Evolutionary conservation across 163 green algal genomes (phyloP), one percentile per base, ranked within the genome.

Genomic region (Scenedesmus sp.): DNA sequence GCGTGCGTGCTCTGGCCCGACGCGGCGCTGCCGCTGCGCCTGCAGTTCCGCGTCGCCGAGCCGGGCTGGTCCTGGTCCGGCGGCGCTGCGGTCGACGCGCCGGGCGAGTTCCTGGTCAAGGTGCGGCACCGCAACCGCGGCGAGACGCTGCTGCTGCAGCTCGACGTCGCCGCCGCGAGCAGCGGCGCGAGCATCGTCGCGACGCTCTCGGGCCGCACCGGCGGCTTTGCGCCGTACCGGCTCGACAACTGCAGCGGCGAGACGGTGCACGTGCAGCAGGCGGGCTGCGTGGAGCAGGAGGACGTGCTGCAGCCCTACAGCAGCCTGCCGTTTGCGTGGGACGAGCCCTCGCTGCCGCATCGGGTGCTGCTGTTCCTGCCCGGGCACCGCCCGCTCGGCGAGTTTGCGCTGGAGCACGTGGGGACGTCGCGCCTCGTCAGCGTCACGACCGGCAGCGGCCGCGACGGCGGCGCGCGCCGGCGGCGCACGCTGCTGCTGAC

Each of bases 51-150:
- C 29, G 75, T 93, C 44, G 89, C 88, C 47, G 89, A 93, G 65
- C 87, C 93, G 0, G 93, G 92, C 14, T 97, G 92, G 93, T 84
- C 90, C 50, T 97, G 93, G 93, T 93, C 85, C 4, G 90, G 93
- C 15, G 92, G 83, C 24, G 84, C 95, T 22, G 72, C 75, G 22
- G 57, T 96, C 4, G 89, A 95, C 54, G 69, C 70, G 0, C 91
- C 93, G 0, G 93, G 93, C 0, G 93, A 97, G 77, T 67, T 88
- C 7, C 92, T 96, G 36, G 74, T 96, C 62, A 96, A 96, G 78
- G 80, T 93, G 77, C 77, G 82, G 34, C 84, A 94, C 83, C 75
- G 90, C 60, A 90, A 92, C 76, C 82, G 85, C 4, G 90, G 86
- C 4, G 86, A 91, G 71, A 95, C 91, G 0, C 84, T 90, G 84